Conservation (phyloP, 2,329 filamentous ascomycete species). For the Ploettnerulaceae sp. region DNA sequence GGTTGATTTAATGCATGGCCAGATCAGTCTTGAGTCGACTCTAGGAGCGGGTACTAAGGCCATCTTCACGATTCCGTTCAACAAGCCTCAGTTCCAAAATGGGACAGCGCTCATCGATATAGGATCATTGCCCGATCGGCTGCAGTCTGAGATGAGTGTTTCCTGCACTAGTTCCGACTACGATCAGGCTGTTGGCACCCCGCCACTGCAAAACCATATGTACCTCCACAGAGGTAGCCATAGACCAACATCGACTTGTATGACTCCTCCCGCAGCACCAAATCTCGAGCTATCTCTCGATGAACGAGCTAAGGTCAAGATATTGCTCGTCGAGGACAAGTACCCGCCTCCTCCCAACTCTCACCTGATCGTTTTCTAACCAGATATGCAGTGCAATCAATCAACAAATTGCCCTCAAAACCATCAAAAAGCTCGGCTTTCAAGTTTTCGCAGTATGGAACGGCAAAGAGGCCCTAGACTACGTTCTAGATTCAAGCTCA, state of each 20-base stretch:
- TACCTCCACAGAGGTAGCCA: constrained; percentile 10
- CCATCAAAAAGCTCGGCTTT: constrained; percentile 69
- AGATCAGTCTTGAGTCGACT: constrained; percentile 65
- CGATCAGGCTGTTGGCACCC: constrained; percentile 41
- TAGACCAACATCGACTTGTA: constrained; percentile 20
- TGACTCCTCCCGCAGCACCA: constrained; percentile 32
- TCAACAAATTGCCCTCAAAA: constrained; percentile 71
- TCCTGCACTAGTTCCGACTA: constrained; percentile 65
- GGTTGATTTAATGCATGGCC: constrained; percentile 72
- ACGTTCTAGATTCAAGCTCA: constrained; percentile 52
- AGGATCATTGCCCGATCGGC: constrained; percentile 59
- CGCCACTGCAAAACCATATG: constrained; percentile 34
- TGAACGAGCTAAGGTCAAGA: constrained; percentile 58
- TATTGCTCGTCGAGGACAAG: constrained; percentile 82
- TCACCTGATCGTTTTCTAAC: neutral
- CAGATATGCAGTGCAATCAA: constrained; percentile 50
- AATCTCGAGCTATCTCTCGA: constrained; percentile 47
- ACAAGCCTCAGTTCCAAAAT: constrained; percentile 55
- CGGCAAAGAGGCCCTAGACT: constrained; percentile 72
- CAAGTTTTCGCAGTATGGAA: constrained; percentile 69
- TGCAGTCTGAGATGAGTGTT: constrained; percentile 59
- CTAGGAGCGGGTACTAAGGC: constrained; percentile 67
- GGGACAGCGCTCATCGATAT: constrained; percentile 53
- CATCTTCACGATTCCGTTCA: constrained; percentile 73
- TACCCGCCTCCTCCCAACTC: constrained; percentile 39